Evolutionary conservation across 2,329 filamentous ascomycete genomes (phyloP).

Genomic region (Periconia digitata): DNA sequence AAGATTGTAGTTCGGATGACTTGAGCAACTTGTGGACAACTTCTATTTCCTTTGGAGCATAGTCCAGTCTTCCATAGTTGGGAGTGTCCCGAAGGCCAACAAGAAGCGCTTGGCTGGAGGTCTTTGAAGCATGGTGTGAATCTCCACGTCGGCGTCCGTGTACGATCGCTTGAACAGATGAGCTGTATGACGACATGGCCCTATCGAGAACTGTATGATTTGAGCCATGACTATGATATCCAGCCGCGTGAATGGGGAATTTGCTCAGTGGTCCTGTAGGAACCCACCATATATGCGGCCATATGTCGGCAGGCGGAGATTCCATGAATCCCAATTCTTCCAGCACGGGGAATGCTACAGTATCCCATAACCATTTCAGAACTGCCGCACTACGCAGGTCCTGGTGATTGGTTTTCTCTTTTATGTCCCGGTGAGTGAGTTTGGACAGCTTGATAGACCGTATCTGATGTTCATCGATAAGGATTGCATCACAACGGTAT

Average conservation of each 20-base stretch:
- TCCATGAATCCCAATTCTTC: constrained; percentile 17
- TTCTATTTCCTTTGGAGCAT: constrained; percentile 16
- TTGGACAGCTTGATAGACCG: not conserved
- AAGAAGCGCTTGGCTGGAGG: constrained; percentile 24
- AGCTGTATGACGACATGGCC: constrained; percentile 45
- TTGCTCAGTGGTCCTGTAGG: not conserved
- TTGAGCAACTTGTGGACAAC: constrained; percentile 2
- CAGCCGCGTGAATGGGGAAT: constrained; percentile 13
- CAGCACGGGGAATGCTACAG: constrained; percentile 21
- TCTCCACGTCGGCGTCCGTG: constrained; percentile 15
- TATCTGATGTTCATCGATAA: constrained; percentile 1
- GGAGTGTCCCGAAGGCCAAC: constrained; percentile 35
- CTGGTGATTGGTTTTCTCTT: not conserved
- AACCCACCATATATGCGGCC: constrained; percentile 5
- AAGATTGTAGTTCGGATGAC: not conserved
- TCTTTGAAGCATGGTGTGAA: not conserved
- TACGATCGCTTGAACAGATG: constrained; percentile 39
- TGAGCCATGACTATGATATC: constrained; percentile 23
- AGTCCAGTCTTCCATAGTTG: constrained; percentile 12
- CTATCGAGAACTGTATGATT: constrained; percentile 34
- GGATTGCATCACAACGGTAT: constrained; percentile 5
- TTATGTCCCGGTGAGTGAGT: not conserved
- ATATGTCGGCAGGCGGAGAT: not conserved
- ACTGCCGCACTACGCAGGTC: too few relatives aligned
- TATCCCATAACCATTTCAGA: too few relatives aligned